Conservation (phyloP, 192 early-diverging fungal genomes). For the Tieghemiomyces parasiticus region DNA sequence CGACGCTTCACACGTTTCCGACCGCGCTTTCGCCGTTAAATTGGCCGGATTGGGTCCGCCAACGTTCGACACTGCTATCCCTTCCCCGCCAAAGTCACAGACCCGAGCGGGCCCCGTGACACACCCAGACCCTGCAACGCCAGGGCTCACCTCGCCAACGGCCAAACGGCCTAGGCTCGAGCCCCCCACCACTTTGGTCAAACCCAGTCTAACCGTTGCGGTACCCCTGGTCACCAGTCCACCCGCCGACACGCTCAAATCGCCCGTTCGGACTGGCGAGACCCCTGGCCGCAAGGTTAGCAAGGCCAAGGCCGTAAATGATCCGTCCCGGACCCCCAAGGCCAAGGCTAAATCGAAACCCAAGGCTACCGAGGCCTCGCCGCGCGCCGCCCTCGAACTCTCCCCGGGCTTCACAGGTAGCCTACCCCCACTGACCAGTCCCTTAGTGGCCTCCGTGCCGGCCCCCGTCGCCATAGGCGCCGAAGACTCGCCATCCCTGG, state of each 20-base stretch:
- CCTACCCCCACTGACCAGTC: neutral
- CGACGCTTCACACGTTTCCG: slow-evolving; percentile 4
- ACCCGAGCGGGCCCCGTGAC: neutral
- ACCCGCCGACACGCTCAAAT: neutral
- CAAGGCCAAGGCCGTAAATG: slow-evolving; percentile 1
- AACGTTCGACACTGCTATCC: slow-evolving; percentile 1
- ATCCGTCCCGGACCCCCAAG: neutral
- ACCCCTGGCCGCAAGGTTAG: too few relatives aligned
- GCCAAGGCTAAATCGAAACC: slow-evolving; percentile 5
- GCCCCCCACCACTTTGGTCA: too few relatives aligned
- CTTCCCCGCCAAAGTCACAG: neutral
- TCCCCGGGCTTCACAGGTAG: neutral
- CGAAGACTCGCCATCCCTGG: neutral
- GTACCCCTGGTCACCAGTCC: slow-evolving; percentile 8
- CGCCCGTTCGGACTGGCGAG: neutral
- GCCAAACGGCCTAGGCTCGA: slow-evolving; percentile 21
- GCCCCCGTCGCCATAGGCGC: neutral
- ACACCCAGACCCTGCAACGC: slow-evolving; percentile 1
- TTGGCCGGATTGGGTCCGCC: slow-evolving; percentile 13
- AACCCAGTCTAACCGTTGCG: too few relatives aligned
- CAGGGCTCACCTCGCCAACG: slow-evolving; percentile 7
- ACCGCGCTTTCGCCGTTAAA: neutral
- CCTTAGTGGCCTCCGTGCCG: neutral
- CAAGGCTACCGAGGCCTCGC: neutral
- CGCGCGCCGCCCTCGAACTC: neutral